Evolutionary conservation across 495 filamentous ascomycete species (phyloP), one percentile per base, ranked within the genome.

Genomic region (Massariosphaeria phaeospora): DNA sequence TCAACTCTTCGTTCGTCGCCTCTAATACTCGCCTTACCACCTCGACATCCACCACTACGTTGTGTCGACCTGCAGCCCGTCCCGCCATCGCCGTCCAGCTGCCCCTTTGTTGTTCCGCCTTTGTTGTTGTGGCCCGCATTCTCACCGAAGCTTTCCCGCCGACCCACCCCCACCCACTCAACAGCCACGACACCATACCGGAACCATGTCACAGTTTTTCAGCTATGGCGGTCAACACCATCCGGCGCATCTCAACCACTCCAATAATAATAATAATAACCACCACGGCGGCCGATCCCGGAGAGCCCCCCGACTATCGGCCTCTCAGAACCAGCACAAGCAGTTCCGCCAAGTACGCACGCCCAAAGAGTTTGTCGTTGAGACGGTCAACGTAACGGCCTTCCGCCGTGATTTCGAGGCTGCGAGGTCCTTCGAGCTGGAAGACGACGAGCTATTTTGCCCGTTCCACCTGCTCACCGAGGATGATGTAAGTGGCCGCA

Each of bases 381-480:
- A 96, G 65, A 76, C 83, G 40, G 81, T 83, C 31, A 77, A 83
- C 29, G 77, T 90, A 39, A 77, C 77, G 40, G 81, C 83, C 55
- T 95, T 89, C 72, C 85, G 91, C 52, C 79, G 81, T 34, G 80
- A 86, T 66, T 95, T 94, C 67, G 91, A 97, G 69, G 87, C 90
- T 60, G 88, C 85, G 38, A 84, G 89, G 48, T 96, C 91, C 20
- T 99, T 99, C 67, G 93, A 99, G 62, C 76, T 99, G 61, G 91
- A 96, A 62, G 93, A 98, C 67, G 93, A 98, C 69, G 75, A 96
- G 73, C 85, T 95, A 69, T 98, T 98, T 72, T 96, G 93, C 68
- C 93, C 93, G 2, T 73, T 70, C 59, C 82, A 84, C 62, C 79
- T 98, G 59, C 76, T 96, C 75, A 96, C 91, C 21, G 91, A 97